Conservation (phyloP, 331 rosid species). For the Malus hybrid region DNA sequence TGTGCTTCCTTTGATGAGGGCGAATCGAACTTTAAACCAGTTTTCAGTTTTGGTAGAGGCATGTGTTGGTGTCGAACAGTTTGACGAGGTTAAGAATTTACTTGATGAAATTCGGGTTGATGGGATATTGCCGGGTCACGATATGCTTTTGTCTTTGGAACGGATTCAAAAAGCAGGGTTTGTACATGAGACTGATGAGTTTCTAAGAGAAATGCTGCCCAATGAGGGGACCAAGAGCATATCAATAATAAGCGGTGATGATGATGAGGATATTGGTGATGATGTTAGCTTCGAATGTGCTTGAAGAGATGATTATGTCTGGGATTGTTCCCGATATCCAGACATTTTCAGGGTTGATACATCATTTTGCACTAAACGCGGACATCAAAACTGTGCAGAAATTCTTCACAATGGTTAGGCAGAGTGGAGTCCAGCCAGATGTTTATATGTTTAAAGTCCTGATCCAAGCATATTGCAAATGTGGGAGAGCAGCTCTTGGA, state of each 20-base stretch:
- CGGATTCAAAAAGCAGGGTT: slow-evolving; percentile 42
- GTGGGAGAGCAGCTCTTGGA: slow-evolving; percentile 38
- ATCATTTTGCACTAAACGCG: slow-evolving; percentile 46
- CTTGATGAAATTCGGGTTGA: slow-evolving; percentile 61
- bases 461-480: slow-evolving; percentile 72
- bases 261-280: slow-evolving; percentile 20
- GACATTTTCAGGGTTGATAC: slow-evolving; percentile 65
- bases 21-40: slow-evolving; percentile 58
- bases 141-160: slow-evolving; percentile 41
- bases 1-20: slow-evolving; percentile 55
- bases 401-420: slow-evolving; percentile 62
- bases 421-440: slow-evolving; percentile 60
- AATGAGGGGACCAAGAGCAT: slow-evolving; percentile 36
- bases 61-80: slow-evolving; percentile 31
- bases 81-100: slow-evolving; percentile 40
- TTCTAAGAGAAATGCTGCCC: slow-evolving; percentile 37
- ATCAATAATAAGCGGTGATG: slow-evolving; percentile 21
- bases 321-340: slow-evolving; percentile 68
- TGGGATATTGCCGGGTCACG: slow-evolving; percentile 58
- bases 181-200: slow-evolving; percentile 30
- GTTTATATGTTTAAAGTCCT: slow-evolving; percentile 53
- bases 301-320: slow-evolving; percentile 64
- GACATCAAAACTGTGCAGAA: slow-evolving; percentile 65
- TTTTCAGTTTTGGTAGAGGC: slow-evolving; percentile 44
- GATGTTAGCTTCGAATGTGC: slow-evolving; percentile 16